phyloP scores from a whole-genome alignment of 208 protist species.

The Lotmaria passim region DNA sequence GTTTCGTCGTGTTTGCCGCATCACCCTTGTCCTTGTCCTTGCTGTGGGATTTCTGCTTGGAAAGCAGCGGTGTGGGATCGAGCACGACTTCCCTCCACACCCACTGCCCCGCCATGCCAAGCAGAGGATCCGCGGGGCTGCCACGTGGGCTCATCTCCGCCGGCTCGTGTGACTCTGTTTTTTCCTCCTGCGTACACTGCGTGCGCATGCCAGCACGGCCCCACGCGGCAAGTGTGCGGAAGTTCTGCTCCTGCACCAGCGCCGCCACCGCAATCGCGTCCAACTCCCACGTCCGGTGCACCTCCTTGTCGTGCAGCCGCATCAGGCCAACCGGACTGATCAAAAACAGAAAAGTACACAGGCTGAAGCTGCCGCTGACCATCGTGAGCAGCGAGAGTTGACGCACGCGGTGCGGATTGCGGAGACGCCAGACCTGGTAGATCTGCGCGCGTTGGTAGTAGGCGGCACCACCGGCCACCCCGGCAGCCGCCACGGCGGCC shows the following conservation, averaged over 20 bases:
- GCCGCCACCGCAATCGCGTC: conserved; percentile 44
- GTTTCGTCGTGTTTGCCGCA: not conserved
- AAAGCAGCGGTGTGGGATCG: conserved; percentile 16
- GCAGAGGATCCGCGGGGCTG: not conserved
- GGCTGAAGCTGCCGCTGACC: conserved; percentile 11
- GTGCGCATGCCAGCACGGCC: too few relatives aligned
- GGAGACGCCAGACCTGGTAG: conserved; percentile 62
- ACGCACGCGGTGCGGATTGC: conserved; percentile 36
- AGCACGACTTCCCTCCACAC: conserved; percentile 23
- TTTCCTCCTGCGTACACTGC: too few relatives aligned
- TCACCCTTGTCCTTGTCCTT: not conserved
- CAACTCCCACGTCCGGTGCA: conserved; percentile 35
- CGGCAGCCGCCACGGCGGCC: conserved; percentile 20
- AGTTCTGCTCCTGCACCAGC: conserved; percentile 40
- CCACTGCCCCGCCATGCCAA: conserved; percentile 1
- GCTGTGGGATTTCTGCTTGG: not conserved
- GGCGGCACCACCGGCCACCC: conserved; percentile 18
- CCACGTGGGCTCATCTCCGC: too few relatives aligned
- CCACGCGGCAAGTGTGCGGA: conserved; percentile 20
- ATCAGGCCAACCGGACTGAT: conserved; percentile 50
- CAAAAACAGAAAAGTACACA: conserved; percentile 38
- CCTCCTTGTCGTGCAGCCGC: conserved; percentile 27
- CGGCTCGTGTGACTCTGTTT: too few relatives aligned
- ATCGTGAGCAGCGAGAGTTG: conserved; percentile 25
- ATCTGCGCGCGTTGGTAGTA: conserved; percentile 58